phyloP scores from a whole-genome alignment of 73 alveolate genomes.

The Durusdinium trenchii region DNA sequence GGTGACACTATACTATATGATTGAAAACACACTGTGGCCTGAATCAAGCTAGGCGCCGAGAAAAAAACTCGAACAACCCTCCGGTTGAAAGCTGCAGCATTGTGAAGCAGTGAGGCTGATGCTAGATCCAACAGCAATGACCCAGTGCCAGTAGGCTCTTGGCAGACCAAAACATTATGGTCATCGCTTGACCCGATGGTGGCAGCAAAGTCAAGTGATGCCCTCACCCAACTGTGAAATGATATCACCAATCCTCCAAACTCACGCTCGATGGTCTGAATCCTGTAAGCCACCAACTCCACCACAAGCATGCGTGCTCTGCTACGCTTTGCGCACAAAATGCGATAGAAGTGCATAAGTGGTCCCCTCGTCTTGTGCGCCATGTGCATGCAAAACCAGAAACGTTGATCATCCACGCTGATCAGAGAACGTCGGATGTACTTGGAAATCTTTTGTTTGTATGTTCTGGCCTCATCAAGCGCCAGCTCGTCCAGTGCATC shows the following conservation, averaged over 20 bases:
- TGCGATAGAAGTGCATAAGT: not conserved
- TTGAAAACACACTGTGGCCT: not conserved
- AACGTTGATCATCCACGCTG: not conserved
- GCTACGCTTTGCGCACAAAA: not conserved
- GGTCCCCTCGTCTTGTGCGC: not conserved
- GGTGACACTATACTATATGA: not conserved
- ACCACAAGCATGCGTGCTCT: not conserved
- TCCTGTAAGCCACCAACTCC: not conserved
- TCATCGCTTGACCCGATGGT: not conserved
- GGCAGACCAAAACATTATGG: too few species aligned
- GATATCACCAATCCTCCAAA: not conserved
- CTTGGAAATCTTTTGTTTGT: constrained; percentile 6
- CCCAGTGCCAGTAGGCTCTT: not conserved
- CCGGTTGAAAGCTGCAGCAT: not conserved
- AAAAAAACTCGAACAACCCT: not conserved
- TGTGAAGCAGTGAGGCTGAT: not conserved
- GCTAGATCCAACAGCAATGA: not conserved
- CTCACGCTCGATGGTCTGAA: not conserved
- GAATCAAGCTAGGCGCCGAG: not conserved
- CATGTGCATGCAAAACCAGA: not conserved
- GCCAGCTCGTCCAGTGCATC: constrained; percentile 37
- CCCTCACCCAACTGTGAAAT: not conserved
- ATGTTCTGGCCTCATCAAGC: not conserved
- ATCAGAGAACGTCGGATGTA: not conserved
- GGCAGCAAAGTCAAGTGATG: not conserved